Conservation (phyloP, 1,139 yeast genomes). For the Blastobotrys persicus region DNA sequence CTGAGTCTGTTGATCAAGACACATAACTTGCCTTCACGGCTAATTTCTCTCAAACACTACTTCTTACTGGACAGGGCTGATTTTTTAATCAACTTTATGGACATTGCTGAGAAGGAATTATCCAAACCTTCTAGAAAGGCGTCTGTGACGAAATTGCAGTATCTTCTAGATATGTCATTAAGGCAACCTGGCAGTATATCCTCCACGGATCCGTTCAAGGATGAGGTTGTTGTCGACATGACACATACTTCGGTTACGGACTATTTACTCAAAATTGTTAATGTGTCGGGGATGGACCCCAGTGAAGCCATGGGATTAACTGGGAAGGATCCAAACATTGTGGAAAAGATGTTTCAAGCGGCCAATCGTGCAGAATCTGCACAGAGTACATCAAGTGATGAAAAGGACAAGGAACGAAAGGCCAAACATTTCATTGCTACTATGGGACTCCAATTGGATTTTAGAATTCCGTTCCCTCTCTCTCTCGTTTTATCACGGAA, state of each 20-base stretch:
- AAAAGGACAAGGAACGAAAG: slow-evolving; percentile 17
- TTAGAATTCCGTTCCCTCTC: slow-evolving; percentile 80
- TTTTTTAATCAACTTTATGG: slow-evolving; percentile 47
- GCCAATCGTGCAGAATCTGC: slow-evolving; percentile 16
- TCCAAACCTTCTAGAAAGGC: slow-evolving; percentile 39
- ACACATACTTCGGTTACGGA: slow-evolving; percentile 45
- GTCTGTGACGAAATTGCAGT: slow-evolving; percentile 43
- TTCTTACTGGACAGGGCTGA: slow-evolving; percentile 58
- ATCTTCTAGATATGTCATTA: slow-evolving; percentile 40
- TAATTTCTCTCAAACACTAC: slow-evolving; percentile 47
- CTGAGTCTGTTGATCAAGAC: slow-evolving; percentile 61
- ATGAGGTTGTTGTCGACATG: slow-evolving; percentile 36
- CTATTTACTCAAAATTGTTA: slow-evolving; percentile 62
- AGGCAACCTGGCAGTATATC: slow-evolving; percentile 44
- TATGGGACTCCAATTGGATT: slow-evolving; percentile 62
- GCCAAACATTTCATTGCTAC: slow-evolving; percentile 39
- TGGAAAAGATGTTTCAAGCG: slow-evolving; percentile 17
- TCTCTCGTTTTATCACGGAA: slow-evolving; percentile 71
- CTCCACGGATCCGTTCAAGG: slow-evolving; percentile 40
- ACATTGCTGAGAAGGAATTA: slow-evolving; percentile 42
- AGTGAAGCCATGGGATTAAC: slow-evolving; percentile 20
- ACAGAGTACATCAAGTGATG: slow-evolving; percentile 10
- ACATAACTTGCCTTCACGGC: slow-evolving; percentile 47
- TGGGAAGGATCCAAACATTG: slow-evolving; percentile 13
- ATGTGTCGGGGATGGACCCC: slow-evolving; percentile 62